phyloP scores from a whole-genome alignment of 192 early-diverging fungal genomes.

The Allomyces arbusculus region DNA sequence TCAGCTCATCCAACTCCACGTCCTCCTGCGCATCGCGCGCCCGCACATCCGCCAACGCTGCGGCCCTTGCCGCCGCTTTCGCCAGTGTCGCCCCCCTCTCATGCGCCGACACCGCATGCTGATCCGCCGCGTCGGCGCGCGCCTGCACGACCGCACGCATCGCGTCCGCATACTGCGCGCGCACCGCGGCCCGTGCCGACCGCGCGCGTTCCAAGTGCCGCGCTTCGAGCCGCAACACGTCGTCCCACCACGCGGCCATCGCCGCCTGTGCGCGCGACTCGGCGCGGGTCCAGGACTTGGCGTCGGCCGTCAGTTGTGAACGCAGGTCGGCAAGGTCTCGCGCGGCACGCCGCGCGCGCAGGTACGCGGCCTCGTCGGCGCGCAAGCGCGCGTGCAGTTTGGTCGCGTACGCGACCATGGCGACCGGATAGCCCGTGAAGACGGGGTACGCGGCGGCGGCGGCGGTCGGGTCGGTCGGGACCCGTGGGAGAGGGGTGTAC shows the following conservation, averaged over 20 bases:
- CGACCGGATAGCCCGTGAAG: conserved; percentile 27
- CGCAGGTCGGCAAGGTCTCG: neutral
- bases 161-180: neutral
- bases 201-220: neutral
- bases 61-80: neutral
- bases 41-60: neutral
- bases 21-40: neutral
- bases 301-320: neutral
- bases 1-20: neutral
- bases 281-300: neutral
- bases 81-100: neutral
- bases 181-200: neutral
- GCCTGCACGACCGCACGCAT: neutral
- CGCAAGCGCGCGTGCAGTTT: conserved; percentile 23
- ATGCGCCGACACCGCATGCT: neutral
- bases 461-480: neutral
- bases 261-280: neutral
- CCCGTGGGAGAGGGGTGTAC: conserved; percentile 13
- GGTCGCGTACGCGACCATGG: conserved; percentile 30
- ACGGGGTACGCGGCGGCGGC: conserved; percentile 23
- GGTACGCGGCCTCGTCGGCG: conserved; percentile 23
- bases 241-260: neutral
- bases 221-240: neutral
- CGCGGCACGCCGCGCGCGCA: conserved; percentile 3
- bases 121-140: neutral